Percentiles rank a stretch among this genome's conserved stretches.
These are phyloP conservation scores for Pseudocercospora macadamiae DNA, from an alignment of 2,329 filamentous ascomycete genomes.

Conservation along the genomic window DNA sequence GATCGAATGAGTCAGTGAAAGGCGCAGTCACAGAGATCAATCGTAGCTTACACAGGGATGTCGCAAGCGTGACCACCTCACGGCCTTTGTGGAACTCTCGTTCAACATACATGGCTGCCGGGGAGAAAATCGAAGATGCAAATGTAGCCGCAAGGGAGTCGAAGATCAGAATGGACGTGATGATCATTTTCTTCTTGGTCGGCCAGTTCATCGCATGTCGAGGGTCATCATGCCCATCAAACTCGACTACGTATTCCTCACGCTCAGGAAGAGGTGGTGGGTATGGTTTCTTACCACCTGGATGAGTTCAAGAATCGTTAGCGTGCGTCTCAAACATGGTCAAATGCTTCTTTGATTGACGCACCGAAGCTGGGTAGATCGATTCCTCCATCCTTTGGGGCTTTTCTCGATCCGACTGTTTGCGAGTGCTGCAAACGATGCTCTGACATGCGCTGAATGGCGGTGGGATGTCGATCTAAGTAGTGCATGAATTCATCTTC, in stretches of 20 bases:
- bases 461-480: conserved; percentile 70
- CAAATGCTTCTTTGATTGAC: no score
- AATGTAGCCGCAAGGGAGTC: conserved; percentile 74
- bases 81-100: conserved; percentile 46
- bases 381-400: conserved; percentile 40
- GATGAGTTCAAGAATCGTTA: no score
- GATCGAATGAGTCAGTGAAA: conserved; percentile 43
- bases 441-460: conserved; percentile 67
- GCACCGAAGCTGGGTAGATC: conserved; percentile 39
- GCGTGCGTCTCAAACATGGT: no score
- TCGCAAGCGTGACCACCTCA: conserved; percentile 50
- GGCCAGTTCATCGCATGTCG: conserved; percentile 84
- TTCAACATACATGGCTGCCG: conserved; percentile 47
- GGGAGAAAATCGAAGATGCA: conserved; percentile 56
- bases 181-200: conserved; percentile 73
- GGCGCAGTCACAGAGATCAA: not conserved
- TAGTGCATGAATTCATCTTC: conserved; percentile 50
- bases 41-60: conserved; percentile 49
- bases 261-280: conserved; percentile 67
- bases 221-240: conserved; percentile 81
- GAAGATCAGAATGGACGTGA: conserved; percentile 70
- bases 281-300: conserved; percentile 51
- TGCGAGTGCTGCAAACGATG: conserved; percentile 68
- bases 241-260: conserved; percentile 80
- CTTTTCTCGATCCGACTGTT: conserved; percentile 63